Base-by-base conservation (phyloP, 208 protist genomes). In the Acanthamoeba healyi region DNA sequence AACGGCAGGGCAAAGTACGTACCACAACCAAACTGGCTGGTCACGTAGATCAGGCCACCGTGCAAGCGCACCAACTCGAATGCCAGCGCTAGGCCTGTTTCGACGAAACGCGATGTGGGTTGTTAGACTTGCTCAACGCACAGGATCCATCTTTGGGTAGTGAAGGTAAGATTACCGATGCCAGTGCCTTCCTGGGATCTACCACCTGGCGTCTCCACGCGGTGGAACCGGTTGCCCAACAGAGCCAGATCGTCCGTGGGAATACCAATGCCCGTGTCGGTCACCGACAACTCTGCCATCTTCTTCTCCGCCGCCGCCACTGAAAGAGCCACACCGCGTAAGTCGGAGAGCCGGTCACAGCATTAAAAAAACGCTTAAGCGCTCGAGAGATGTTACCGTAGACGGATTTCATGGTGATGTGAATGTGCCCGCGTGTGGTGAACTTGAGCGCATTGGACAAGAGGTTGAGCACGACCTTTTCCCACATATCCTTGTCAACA, bases 381-480 rank as follows among this genome's bases (percentile, higher is more conserved):
- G 44, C 44, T n/a, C n/a, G n/a, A n/a, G n/a, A 49, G 44, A 12
- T 49, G 7, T 12, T 72, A 82, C 72, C 72, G 6, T 34, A 87
- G n/a, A 87, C 19, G 24, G 77, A 15, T 44, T 87, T 87, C 7
- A 38, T 34, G 77, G 24, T 58, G 77, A 87, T 40, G 32, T 40
- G n/a, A 32, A 92, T 92, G 87, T 29, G 72, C 10, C 94, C 94
- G 36, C 91, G 54, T 34, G 56, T n/a, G 0, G 94, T 95, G 70
- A 95, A 95, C 67, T 95, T 95, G n/a, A 95, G 72, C 29, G 94
- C 94, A 56, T 95, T 95, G 46, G 94, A 95, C 7, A 95, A 26
- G 2, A 95, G 63, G 56, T 95, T 95, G 58, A 91, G 88, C 19
- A 95, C 92, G 29, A 95, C 95, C 65, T 94, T 95, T 77, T 95